A percentile compares a stretch with the other conserved stretches of the same genome.
Evolutionary conservation across 345 rosid genomes (phyloP).

Genomic region (Ceriops decandra): DNA sequence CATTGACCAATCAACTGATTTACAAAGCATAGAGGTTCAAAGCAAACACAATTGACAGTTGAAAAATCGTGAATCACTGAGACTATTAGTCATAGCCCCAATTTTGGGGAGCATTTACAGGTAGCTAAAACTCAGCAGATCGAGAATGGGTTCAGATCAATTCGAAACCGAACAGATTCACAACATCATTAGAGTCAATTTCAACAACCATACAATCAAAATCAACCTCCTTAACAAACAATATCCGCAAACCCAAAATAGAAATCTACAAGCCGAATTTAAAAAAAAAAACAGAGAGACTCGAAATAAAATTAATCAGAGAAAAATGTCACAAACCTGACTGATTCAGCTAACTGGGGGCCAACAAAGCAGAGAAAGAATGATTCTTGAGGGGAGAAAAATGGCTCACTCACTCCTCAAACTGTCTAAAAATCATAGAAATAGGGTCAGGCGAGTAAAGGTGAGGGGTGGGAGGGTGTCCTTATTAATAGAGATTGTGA

Average conservation of each 20-base stretch:
- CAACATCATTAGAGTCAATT: background rate
- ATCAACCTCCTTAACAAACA: too few relatives aligned
- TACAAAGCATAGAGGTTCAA: too few relatives aligned
- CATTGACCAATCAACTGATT: too few relatives aligned
- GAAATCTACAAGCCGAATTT: background rate
- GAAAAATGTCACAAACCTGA: slow-evolving; percentile 23
- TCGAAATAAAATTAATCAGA: background rate
- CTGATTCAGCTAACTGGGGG: slow-evolving; percentile 8
- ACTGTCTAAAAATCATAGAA: slow-evolving; percentile 12
- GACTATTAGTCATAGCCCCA: too few relatives aligned
- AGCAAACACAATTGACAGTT: too few relatives aligned
- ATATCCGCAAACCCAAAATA: background rate
- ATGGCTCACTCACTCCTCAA: background rate
- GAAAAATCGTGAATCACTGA: too few relatives aligned
- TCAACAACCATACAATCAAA: too few relatives aligned
- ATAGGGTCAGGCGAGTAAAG: slow-evolving; percentile 3
- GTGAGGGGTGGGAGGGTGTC: background rate
- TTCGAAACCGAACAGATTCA: background rate
- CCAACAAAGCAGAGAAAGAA: slow-evolving; percentile 6
- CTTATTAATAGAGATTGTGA: background rate
- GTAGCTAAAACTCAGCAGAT: background rate
- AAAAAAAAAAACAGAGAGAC: background rate
- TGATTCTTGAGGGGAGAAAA: background rate
- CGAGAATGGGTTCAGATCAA: background rate
- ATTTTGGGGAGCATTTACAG: too few relatives aligned